A percentile compares a stretch with the other conserved stretches of the same genome.
Evolutionary conservation across 495 filamentous ascomycete species (phyloP).

Genomic region (Penicillium diatomitis): DNA sequence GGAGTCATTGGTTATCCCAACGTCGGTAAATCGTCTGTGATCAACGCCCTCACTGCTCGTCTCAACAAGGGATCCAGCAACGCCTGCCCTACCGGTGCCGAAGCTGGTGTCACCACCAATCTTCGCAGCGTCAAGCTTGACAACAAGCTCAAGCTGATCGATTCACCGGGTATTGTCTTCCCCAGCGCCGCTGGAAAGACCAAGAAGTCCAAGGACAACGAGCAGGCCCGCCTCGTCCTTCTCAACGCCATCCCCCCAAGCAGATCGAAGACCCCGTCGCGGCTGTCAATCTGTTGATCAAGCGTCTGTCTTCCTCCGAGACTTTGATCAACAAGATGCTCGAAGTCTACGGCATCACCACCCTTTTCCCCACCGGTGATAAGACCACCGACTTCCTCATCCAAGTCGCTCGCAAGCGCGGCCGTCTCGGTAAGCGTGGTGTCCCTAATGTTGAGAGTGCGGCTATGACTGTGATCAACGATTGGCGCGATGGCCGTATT

Average conservation of each 20-base stretch:
- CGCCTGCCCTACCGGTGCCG: slow-evolving; percentile 81
- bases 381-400: slow-evolving; percentile 85
- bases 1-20: slow-evolving; percentile 96
- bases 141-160: slow-evolving; percentile 86
- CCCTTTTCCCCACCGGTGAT: slow-evolving; percentile 65
- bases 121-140: slow-evolving; percentile 89
- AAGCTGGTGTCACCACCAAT: slow-evolving; percentile 87
- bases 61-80: slow-evolving; percentile 56
- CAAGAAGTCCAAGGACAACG: slow-evolving; percentile 43
- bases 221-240: slow-evolving; percentile 76
- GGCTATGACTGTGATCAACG: slow-evolving; percentile 84
- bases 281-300: slow-evolving; percentile 71
- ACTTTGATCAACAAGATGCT: slow-evolving; percentile 66
- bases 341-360: slow-evolving; percentile 70
- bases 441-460: slow-evolving; percentile 82
- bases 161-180: slow-evolving; percentile 95
- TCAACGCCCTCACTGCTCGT: slow-evolving; percentile 83
- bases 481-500: slow-evolving; percentile 93
- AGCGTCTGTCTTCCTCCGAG: slow-evolving; percentile 62
- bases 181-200: slow-evolving; percentile 48
- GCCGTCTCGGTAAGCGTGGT: slow-evolving; percentile 79
- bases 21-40: slow-evolving; percentile 93
- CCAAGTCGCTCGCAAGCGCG: slow-evolving; percentile 88
- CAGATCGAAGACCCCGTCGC: slow-evolving; percentile 86
- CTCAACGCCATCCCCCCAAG: slow-evolving; percentile 90